Conservation (phyloP, 2,329 filamentous ascomycete genomes). For the Albifimbria verrucaria region DNA sequence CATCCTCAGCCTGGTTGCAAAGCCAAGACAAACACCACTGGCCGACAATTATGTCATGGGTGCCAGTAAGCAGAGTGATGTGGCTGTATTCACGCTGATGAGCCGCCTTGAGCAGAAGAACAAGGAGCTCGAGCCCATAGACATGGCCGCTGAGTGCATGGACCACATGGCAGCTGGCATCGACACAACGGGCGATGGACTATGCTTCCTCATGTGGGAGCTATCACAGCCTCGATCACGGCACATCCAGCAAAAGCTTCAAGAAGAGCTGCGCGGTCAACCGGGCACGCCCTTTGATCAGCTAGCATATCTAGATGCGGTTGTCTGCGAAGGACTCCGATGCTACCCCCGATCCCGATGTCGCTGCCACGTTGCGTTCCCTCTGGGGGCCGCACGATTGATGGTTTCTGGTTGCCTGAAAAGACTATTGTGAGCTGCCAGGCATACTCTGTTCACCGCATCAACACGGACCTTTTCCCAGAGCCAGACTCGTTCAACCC, state of each 20-base stretch:
- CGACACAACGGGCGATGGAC: constrained; percentile 66
- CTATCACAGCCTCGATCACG: constrained; percentile 58
- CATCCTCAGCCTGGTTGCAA: constrained; percentile 45
- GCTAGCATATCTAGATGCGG: constrained; percentile 58
- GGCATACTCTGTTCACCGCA: constrained; percentile 57
- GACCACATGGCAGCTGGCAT: constrained; percentile 72
- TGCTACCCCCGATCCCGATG: constrained; percentile 66
- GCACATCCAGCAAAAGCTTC: constrained; percentile 48
- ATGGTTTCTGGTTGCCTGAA: constrained; percentile 51
- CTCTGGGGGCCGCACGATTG: constrained; percentile 49
- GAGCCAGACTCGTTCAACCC: constrained; percentile 76
- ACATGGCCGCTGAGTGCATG: constrained; percentile 65
- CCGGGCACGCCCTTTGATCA: constrained; percentile 40
- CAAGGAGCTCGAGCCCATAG: constrained; percentile 43
- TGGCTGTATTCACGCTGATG: constrained; percentile 54
- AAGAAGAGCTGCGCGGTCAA: constrained; percentile 46
- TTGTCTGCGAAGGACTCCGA: constrained; percentile 59
- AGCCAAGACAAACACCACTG: constrained; percentile 55
- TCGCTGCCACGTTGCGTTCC: constrained; percentile 61
- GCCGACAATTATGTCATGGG: constrained; percentile 58
- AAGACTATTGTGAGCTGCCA: constrained; percentile 58
- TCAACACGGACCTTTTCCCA: constrained; percentile 67
- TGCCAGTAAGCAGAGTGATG: constrained; percentile 41
- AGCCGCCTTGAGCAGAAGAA: constrained; percentile 54
- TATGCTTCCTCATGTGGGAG: constrained; percentile 71